Conservation (phyloP, 345 rosid genomes). For the Eucalyptus grandis region DNA sequence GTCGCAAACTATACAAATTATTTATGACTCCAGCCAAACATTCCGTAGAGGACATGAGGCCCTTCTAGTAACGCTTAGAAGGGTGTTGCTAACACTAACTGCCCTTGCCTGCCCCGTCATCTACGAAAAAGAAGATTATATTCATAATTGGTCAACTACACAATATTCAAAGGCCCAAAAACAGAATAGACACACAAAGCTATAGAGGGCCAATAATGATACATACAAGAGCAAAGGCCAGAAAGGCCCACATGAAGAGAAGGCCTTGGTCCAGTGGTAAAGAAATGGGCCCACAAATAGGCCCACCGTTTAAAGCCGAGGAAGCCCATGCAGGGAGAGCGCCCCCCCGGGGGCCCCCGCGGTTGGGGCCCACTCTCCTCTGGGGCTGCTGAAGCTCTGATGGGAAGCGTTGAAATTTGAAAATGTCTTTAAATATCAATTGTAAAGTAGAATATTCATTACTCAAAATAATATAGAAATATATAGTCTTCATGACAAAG, state of each 20-base stretch:
- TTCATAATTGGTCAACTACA: background rate
- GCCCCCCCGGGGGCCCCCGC: fast-evolving
- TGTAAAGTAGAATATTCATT: no score
- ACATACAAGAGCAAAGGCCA: background rate
- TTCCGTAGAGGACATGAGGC: background rate
- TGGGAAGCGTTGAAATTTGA: no score
- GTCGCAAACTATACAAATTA: background rate
- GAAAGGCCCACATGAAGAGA: background rate
- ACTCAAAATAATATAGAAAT: no score
- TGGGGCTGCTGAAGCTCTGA: no score
- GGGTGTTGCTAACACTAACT: background rate
- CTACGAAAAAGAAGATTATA: background rate
- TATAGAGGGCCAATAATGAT: background rate
- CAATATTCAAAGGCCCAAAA: background rate
- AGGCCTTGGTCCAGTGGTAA: background rate
- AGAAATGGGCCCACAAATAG: background rate
- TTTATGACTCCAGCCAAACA: background rate
- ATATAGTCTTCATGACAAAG: no score
- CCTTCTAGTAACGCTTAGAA: background rate
- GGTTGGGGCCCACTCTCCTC: no score
- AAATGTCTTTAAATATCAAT: no score
- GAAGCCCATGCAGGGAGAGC: background rate
- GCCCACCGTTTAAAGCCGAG: background rate
- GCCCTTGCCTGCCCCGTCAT: background rate
- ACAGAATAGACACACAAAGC: background rate